Evolutionary conservation across 1,284 basidiomycete genomes (phyloP), one percentile per base, ranked within the genome.

Genomic region (Rhodotorula sp.): DNA sequence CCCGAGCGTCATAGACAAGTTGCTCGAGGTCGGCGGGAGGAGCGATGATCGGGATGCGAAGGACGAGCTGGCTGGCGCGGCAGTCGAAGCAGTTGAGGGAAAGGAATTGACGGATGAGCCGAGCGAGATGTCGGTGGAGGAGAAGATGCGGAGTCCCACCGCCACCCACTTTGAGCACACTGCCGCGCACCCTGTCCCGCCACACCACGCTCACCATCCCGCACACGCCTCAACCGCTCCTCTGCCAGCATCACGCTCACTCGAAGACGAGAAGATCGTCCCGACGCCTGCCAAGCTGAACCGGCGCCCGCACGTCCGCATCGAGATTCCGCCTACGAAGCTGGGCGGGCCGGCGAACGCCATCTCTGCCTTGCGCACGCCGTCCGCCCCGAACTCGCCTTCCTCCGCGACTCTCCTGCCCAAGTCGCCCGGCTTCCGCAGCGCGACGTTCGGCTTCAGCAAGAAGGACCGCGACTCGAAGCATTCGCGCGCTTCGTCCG

Each of bases 11-110:
- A 61, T 72, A 29, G 66, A 72, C 56, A 44, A 62, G 47, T 49
- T 74, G 11, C 61, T 74, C 57, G 71, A 72, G 17, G 64, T 74
- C 5, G 73, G 73, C 4, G 73, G 68, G 27, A 44, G 73, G 19
- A 71, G 70, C 34, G 71, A 52, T 4, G 61, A 30, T 9, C 29
- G 44, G 29, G 58, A 55, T 5, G 67, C 66, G 34, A 48, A 57
- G 47, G 54, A 11, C 3, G 73, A 72, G 44, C 53, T 72, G 9
- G 39, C 55, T 19, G 51, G 66, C 10, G 58, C 66, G 34, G 68
- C 59, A 11, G 55, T 52, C 24, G 53, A 44, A 2, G 39, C 39
- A 8, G 44, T 22, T 19, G 32, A 32, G 1, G 27, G 32, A 2
- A 24, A 20, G 11, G 36, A 27, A 8, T 19, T 51, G 39, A 30